Evolutionary conservation across 306 rosid species (phyloP).

Genomic region (Psophocarpus tetragonolobus): DNA sequence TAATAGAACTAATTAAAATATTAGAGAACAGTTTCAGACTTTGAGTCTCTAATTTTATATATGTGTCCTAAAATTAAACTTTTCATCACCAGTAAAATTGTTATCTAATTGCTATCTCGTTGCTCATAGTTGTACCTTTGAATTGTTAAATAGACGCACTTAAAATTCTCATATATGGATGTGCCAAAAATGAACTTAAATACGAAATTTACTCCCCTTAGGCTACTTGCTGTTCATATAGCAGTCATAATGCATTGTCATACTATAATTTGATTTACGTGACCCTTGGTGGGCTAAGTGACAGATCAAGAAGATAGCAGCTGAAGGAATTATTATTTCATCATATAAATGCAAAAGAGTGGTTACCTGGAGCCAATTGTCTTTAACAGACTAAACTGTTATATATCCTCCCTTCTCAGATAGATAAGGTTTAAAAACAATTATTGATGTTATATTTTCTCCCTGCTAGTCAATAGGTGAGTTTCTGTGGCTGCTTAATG

Average conservation of each 20-base stretch:
- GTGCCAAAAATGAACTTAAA: not conserved
- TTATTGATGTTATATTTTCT: constrained; percentile 33
- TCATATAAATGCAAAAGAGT: constrained; percentile 36
- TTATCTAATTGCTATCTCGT: not conserved
- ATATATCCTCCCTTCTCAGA: constrained; percentile 24
- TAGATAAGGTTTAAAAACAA: constrained; percentile 17
- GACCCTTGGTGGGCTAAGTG: constrained; percentile 53
- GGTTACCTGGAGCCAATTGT: constrained; percentile 36
- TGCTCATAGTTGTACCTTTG: not conserved
- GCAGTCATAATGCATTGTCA: constrained; percentile 20
- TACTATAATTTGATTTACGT: constrained; percentile 38
- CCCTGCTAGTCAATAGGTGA: constrained; percentile 46
- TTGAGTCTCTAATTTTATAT: not conserved
- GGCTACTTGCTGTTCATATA: not conserved
- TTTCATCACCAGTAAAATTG: not conserved
- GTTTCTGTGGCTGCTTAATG: constrained; percentile 34
- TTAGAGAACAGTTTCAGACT: not conserved
- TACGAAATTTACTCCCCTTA: not conserved
- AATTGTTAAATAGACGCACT: not conserved
- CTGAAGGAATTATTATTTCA: constrained; percentile 46
- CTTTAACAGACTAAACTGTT: not conserved
- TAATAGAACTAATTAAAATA: not conserved
- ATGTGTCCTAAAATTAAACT: not conserved
- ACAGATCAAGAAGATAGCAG: constrained; percentile 58
- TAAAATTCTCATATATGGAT: not conserved